Conservation (phyloP, 2,329 filamentous ascomycete species). For the Shiraia sp. region DNA sequence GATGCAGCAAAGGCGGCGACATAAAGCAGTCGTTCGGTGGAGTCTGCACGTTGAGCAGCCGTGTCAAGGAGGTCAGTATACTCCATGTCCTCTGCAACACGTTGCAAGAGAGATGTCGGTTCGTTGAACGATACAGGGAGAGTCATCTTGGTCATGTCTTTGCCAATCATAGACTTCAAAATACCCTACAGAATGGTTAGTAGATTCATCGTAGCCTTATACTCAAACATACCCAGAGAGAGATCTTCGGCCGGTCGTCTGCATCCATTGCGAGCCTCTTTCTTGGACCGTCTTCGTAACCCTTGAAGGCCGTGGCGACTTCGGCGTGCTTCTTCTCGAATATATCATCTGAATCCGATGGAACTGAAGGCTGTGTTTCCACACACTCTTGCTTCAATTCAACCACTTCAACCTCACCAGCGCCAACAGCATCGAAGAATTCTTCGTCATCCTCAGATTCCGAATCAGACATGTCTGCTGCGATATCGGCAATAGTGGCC, state of each 20-base stretch:
- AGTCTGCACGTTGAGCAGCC: constrained; percentile 82
- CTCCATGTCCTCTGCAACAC: constrained; percentile 97
- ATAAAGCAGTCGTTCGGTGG: constrained; percentile 89
- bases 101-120: constrained; percentile 91
- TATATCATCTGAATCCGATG: constrained; percentile 49
- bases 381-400: constrained; percentile 58
- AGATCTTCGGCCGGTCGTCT: constrained; percentile 91
- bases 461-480: constrained; percentile 66
- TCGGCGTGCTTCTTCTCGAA: constrained; percentile 60
- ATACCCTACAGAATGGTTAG: constrained; percentile 68
- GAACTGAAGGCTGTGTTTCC: constrained; percentile 41
- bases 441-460: constrained; percentile 84
- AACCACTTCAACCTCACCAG: constrained; percentile 83
- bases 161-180: constrained; percentile 98
- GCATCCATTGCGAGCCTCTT: constrained; percentile 83
- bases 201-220: not conserved
- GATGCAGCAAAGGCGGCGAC: constrained; percentile 95
- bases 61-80: constrained; percentile 91
- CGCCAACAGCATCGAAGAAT: constrained; percentile 96
- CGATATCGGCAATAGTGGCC: constrained; percentile 70
- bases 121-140: constrained; percentile 98
- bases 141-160: constrained; percentile 99
- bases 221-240: constrained; percentile 73
- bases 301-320: constrained; percentile 77
- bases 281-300: constrained; percentile 88